Base-by-base conservation (phyloP, 495 filamentous ascomycete genomes). In the Neurospora cerealis region DNA sequence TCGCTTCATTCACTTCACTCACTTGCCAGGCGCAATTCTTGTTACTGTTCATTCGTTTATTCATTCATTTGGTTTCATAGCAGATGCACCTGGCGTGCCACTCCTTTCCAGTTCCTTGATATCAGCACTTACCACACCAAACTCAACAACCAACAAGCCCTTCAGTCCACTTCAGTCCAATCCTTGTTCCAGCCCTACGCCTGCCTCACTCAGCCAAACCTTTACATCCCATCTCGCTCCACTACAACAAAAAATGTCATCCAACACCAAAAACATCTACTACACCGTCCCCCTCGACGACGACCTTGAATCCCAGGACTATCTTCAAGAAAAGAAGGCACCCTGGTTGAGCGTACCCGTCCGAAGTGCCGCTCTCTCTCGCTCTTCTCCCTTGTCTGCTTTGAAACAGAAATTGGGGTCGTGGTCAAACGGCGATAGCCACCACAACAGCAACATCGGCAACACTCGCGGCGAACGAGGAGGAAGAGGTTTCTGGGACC, bases 201-300 rank as follows among this genome's bases (percentile, higher is more conserved):
- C 24, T 28, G 11, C 48, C 24, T 28, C 11, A 60, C 11, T 11
- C 11, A 6, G 11, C 7, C 48, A 60, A 60, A 5, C 21, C 21
- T 60, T 60, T 5, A 28, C 24, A 60, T 4, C 4, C 48, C 54
- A 66, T 34, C 54, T 1, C 54, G 32, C 28, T 34, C 6, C 24
- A 36, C 28, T 2, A 66, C 24, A 2, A 17, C 38, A 17, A 66
- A 60, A 66, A 0, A 66, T 66, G 54, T 32, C 54, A 34, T 36
- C 54, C 54, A 32, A 62, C 11, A 62, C 24, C 54, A 66, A 32
- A 1, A 66, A 34, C 54, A 6, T 66, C 15, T 84, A 83, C 71
- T 80, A 77, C 19, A 69, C 78, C 3, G 79, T 83, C 11, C 72
- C 79, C 75, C 78, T 81, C 39, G 83, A 84, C 41, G 82, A 85